Evolutionary conservation across 345 rosid species (phyloP).

Genomic region (Euphorbia lathyris): DNA sequence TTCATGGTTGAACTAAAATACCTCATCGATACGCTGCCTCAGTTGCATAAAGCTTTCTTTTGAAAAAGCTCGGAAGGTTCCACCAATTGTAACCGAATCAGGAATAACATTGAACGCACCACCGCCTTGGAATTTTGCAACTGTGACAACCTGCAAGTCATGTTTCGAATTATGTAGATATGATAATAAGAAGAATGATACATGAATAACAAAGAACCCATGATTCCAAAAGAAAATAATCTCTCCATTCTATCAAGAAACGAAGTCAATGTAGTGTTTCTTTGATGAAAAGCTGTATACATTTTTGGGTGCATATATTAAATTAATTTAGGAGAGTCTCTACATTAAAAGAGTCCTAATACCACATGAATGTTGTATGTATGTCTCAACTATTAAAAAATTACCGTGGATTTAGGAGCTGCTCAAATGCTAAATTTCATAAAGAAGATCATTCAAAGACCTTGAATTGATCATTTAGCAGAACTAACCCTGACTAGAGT

Average conservation of each 20-base stretch:
- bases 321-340: too few species aligned
- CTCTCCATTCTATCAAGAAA: not conserved
- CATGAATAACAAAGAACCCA: not conserved
- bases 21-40: slow-evolving; percentile 68
- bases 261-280: not conserved
- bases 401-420: not conserved
- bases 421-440: not conserved
- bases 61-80: slow-evolving; percentile 69
- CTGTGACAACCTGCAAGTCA: slow-evolving; percentile 61
- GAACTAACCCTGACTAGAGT: not conserved
- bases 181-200: not conserved
- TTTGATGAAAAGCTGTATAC: not conserved
- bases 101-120: slow-evolving; percentile 84
- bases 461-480: slow-evolving; percentile 6
- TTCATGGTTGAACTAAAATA: slow-evolving; percentile 15
- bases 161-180: not conserved
- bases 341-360: not conserved
- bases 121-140: slow-evolving; percentile 67
- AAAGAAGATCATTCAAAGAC: not conserved
- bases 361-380: not conserved
- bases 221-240: not conserved
- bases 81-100: slow-evolving; percentile 73
- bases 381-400: not conserved
- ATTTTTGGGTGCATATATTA: not conserved
- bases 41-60: slow-evolving; percentile 48